A percentile compares a stretch with the other conserved stretches of the same genome.
phyloP scores from a whole-genome alignment of 1,284 basidiomycete genomes.

The Trametes versicolor region DNA sequence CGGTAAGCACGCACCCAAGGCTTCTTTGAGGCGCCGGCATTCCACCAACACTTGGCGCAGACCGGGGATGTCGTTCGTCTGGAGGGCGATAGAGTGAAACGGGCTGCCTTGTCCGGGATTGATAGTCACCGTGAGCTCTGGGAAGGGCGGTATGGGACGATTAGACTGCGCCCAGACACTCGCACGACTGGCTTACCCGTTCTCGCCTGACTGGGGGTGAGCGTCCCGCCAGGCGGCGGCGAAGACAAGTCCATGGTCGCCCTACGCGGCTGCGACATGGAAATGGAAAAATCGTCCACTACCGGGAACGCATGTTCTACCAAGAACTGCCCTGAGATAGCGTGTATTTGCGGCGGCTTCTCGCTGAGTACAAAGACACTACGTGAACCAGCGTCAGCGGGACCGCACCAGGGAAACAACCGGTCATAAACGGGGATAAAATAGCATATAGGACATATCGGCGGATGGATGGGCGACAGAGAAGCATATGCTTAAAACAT shows the following conservation, averaged over 20 bases:
- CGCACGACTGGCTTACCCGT: constrained; percentile 36
- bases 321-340: constrained; percentile 26
- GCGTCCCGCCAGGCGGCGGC: constrained; percentile 20
- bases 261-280: constrained; percentile 58
- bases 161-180: not conserved
- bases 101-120: constrained; percentile 49
- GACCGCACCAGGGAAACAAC: not conserved
- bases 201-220: constrained; percentile 33
- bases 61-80: constrained; percentile 56
- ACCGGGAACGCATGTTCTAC: constrained; percentile 62
- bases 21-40: constrained; percentile 59
- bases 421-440: not conserved
- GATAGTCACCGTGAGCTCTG: constrained; percentile 57
- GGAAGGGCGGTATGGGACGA: not conserved
- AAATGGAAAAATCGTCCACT: constrained; percentile 58
- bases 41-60: constrained; percentile 56
- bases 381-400: constrained; percentile 6
- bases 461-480: not conserved
- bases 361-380: constrained; percentile 53
- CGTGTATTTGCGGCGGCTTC: constrained; percentile 22
- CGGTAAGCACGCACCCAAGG: constrained; percentile 43
- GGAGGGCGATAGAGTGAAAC: constrained; percentile 49
- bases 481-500: not conserved
- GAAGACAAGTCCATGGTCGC: constrained; percentile 37
- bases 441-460: not conserved